Conservation (phyloP, 495 filamentous ascomycete genomes). For the Penicillium longicatenatum region DNA sequence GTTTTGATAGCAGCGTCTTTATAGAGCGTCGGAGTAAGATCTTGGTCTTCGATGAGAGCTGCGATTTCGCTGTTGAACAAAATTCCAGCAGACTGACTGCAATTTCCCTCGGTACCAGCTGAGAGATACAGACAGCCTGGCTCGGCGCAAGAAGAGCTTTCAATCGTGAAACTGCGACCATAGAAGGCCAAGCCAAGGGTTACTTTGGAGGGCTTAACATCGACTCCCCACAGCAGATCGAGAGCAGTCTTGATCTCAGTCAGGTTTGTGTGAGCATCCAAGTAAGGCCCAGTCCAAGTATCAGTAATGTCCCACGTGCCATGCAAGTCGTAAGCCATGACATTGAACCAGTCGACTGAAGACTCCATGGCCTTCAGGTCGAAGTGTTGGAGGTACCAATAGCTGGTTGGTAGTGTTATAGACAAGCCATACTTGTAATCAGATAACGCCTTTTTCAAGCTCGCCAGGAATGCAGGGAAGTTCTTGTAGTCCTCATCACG, state of each 20-base stretch:
- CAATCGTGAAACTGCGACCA: conserved; percentile 19
- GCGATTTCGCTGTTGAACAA: conserved; percentile 6
- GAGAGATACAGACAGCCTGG: conserved; percentile 8
- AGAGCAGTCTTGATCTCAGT: conserved; percentile 32
- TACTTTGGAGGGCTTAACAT: conserved; percentile 30
- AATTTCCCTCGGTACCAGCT: conserved; percentile 1
- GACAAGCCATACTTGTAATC: too few relatives aligned
- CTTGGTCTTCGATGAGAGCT: not conserved
- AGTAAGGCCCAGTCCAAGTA: not conserved
- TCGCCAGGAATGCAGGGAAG: too few relatives aligned
- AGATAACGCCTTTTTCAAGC: too few relatives aligned
- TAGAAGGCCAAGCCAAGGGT: conserved; percentile 39
- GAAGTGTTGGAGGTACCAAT: too few relatives aligned
- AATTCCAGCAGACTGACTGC: conserved; percentile 2
- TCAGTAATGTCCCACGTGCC: conserved; percentile 16
- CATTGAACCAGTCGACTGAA: conserved; percentile 55
- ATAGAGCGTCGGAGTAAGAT: not conserved
- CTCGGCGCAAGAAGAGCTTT: conserved; percentile 4
- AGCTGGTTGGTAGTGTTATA: too few relatives aligned
- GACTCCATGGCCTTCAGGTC: too few relatives aligned
- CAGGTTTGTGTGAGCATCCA: conserved; percentile 28
- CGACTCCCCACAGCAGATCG: conserved; percentile 32
- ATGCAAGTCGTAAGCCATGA: conserved; percentile 55
- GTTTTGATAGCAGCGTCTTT: not conserved
- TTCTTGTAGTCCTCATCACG: too few relatives aligned